Conservation (phyloP, 2,329 filamentous ascomycete genomes). For the Teratosphaeria epicoccoides region DNA sequence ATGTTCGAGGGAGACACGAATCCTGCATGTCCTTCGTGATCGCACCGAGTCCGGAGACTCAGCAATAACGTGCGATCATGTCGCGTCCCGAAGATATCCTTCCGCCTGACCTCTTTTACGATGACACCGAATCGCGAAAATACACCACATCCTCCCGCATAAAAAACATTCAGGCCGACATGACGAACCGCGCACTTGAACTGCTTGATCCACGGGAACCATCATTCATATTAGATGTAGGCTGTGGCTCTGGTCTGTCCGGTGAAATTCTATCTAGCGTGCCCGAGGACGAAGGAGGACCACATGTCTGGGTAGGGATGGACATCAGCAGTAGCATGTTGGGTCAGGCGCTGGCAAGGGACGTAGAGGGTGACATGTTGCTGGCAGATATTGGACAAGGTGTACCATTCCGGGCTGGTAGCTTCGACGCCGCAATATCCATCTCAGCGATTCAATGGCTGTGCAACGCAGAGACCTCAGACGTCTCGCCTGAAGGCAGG, state of each 20-base stretch:
- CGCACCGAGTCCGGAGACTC: background rate
- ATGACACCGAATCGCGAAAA: slow-evolving; percentile 89
- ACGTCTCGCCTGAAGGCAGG: slow-evolving; percentile 68
- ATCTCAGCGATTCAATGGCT: slow-evolving; percentile 98
- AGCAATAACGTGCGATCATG: slow-evolving; percentile 48
- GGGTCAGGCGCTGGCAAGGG: slow-evolving; percentile 82
- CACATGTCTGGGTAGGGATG: slow-evolving; percentile 95
- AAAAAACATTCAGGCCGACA: slow-evolving; percentile 84
- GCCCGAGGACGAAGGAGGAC: slow-evolving; percentile 59
- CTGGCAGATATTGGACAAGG: slow-evolving; percentile 93
- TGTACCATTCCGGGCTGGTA: slow-evolving; percentile 81
- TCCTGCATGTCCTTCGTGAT: background rate
- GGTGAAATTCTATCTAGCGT: slow-evolving; percentile 83
- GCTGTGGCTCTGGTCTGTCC: slow-evolving; percentile 87
- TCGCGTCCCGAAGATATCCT: slow-evolving; percentile 93
- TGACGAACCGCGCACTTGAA: slow-evolving; percentile 88
- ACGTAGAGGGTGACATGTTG: slow-evolving; percentile 87
- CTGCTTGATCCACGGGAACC: slow-evolving; percentile 71
- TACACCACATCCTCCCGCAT: slow-evolving; percentile 96
- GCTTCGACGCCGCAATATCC: slow-evolving; percentile 88
- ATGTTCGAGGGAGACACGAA: too few relatives aligned
- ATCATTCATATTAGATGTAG: slow-evolving; percentile 89
- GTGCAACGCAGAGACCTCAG: slow-evolving; percentile 85
- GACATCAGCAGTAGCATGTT: slow-evolving; percentile 94
- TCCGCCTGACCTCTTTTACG: slow-evolving; percentile 93